Conservation (phyloP, 768 basidiomycete genomes). For the Lactarius hatsudake region DNA sequence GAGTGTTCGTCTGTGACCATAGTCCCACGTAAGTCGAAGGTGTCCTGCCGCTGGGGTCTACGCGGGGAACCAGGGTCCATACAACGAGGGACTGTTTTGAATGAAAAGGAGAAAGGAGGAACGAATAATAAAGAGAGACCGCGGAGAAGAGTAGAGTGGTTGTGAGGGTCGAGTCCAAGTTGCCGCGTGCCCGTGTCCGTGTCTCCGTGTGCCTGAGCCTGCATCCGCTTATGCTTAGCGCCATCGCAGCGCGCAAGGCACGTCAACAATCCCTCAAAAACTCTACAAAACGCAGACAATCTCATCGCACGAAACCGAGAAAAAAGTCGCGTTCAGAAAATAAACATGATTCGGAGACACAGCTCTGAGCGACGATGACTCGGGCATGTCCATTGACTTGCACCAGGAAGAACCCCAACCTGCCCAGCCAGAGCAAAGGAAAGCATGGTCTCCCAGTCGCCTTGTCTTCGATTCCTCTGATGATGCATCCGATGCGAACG, state of each 20-base stretch:
- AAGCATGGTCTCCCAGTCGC: slow-evolving; percentile 61
- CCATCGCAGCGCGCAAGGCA: slow-evolving; percentile 71
- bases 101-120: neutral
- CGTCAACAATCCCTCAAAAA: slow-evolving; percentile 36
- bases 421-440: slow-evolving; percentile 22
- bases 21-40: slow-evolving; percentile 70
- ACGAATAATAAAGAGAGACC: slow-evolving; percentile 7
- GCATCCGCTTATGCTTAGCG: slow-evolving; percentile 56
- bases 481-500: slow-evolving; percentile 24
- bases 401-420: slow-evolving; percentile 23
- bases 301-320: slow-evolving; percentile 28
- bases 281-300: slow-evolving; percentile 47
- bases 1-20: slow-evolving; percentile 53
- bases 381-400: slow-evolving; percentile 33
- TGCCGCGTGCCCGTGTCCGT: neutral
- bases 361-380: slow-evolving; percentile 22
- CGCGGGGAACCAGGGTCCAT: slow-evolving; percentile 17
- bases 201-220: too few species aligned
- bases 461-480: slow-evolving; percentile 36
- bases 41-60: slow-evolving; percentile 46
- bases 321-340: slow-evolving; percentile 33
- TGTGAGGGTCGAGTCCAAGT: slow-evolving; percentile 3
- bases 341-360: slow-evolving; percentile 24
- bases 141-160: neutral
- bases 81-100: neutral